Base-by-base conservation (phyloP, 352 stramenopile genomes). In the Saprolegnia diclina region DNA sequence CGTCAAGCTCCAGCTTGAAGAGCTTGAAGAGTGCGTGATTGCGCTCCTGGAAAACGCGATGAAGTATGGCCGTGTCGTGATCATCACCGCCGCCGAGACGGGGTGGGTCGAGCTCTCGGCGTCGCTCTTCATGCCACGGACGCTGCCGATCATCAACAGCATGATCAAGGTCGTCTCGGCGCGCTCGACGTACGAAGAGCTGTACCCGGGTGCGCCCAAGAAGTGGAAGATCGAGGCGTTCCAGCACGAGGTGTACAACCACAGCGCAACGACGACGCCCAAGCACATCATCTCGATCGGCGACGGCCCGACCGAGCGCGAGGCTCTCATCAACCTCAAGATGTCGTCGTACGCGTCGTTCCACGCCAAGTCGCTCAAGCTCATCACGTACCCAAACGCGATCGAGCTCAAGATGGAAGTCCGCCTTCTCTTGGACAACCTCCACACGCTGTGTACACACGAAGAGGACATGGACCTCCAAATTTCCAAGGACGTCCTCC, bases 141-240 rank as follows among this genome's bases (percentile, higher is more conserved):
- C 94, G 18, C 72, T 93, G 56, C 76, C 78, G n/a, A 81, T 93
- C 26, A 76, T 97, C 29, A 81, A 82, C 71, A 86, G 80, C 24
- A 76, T 87, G 48, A 90, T 97, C 44, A 93, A 91, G 69, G 83
- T 97, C 35, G 74, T 96, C 22, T 96, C 87, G n/a, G 90, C 90
- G n/a, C 85, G 90, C 14, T 91, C 86, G 40, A 92, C 84, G 21
- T 97, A 95, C 75, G 88, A 96, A 71, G 86, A 88, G n/a, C 32
- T 90, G 74, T 96, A 92, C 77, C 89, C 88, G 21, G 79, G 90
- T 64, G 89, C 87, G 65, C 83, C 83, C 16, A 80, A 81, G 13
- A 82, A 85, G 63, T 97, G 90, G 90, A 97, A 97, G 68, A 84
- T 95, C 46, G 80, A 93, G 64, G 88, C 89, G 10, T 97, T 96